Evolutionary conservation across 1,139 yeast genomes (phyloP), one percentile per base, ranked within the genome.

Genomic region (Eremothecium gossypii): DNA sequence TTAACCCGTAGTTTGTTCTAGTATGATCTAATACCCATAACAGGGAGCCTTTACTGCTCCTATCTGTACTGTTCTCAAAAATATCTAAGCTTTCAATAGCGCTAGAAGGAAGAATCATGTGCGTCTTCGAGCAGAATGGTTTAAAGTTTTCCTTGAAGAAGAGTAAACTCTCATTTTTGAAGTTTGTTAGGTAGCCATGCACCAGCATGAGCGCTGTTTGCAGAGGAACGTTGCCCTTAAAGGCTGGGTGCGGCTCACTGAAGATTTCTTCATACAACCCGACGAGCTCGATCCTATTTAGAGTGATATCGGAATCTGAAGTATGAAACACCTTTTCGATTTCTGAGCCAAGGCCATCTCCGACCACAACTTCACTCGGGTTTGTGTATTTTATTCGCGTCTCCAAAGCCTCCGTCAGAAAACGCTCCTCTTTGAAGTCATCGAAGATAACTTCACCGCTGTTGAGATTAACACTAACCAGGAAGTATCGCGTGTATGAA

Each of bases 11-110:
- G 28, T 72, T 69, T 0, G 96, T 85, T 35, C 77, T 66, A 0
- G 97, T 84, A 49, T 82, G 89, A 58, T 89, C 84, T 48, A 91
- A 57, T 2, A 85, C 66, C 86, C 91, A 83, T 11, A 83, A 62
- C 12, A 91, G 63, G 0, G 96, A 77, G 0, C 96, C 97, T 29
- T 68, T 65, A 7, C 66, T 67, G 1, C 72, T 65, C 12, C 64
- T 61, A 48, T 78, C 77, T 0, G 91, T 76, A 2, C 71, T 65
- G 53, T 84, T 84, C 32, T 67, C 67, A 52, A 85, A 85, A 1
- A 91, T 71, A 55, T 91, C 96, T 23, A 91, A 64, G 33, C 83
- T 76, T 29, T 72, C 69, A 6, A 91, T 53, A 0, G 95, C 77
- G 49, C 74, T 77, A 2, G 83, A 76, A 33, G 84, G 80, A 28